phyloP scores from a whole-genome alignment of 352 stramenopile species.

The Pythium diclinum region DNA sequence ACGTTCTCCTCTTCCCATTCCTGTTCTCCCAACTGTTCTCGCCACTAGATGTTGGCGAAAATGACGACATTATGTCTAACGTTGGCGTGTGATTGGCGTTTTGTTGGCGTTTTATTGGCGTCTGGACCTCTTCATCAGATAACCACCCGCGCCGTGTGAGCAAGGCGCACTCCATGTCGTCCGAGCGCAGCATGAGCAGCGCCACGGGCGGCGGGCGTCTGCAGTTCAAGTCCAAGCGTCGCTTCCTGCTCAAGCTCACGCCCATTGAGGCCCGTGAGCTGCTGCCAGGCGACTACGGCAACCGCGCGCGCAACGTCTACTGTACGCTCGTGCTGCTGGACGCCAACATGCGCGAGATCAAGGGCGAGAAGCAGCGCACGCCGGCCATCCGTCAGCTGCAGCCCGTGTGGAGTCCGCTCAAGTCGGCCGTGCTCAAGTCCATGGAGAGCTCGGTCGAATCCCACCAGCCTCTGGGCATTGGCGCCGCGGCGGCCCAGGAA shows the following conservation, averaged over 20 bases:
- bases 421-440: constrained; percentile 72
- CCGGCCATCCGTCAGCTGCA: constrained; percentile 53
- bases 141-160: constrained; percentile 17
- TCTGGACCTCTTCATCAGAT: background rate
- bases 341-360: constrained; percentile 82
- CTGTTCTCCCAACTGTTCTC: background rate
- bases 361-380: constrained; percentile 85
- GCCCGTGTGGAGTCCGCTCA: constrained; percentile 82
- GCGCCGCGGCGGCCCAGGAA: constrained; percentile 69
- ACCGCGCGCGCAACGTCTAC: constrained; percentile 62
- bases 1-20: background rate
- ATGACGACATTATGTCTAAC: background rate
- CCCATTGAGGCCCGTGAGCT: constrained; percentile 78
- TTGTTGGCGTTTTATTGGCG: constrained; percentile 14
- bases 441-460: constrained; percentile 77
- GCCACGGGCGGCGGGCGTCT: constrained; percentile 3
- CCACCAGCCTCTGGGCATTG: constrained; percentile 84
- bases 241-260: constrained; percentile 82
- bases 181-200: constrained; percentile 19
- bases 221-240: constrained; percentile 64
- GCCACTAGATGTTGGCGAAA: background rate
- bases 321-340: constrained; percentile 84
- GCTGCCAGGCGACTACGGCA: constrained; percentile 52
- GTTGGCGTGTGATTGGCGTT: background rate
- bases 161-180: constrained; percentile 19